Base-by-base conservation (phyloP, 345 rosid species). In the Aquilaria malaccensis region DNA sequence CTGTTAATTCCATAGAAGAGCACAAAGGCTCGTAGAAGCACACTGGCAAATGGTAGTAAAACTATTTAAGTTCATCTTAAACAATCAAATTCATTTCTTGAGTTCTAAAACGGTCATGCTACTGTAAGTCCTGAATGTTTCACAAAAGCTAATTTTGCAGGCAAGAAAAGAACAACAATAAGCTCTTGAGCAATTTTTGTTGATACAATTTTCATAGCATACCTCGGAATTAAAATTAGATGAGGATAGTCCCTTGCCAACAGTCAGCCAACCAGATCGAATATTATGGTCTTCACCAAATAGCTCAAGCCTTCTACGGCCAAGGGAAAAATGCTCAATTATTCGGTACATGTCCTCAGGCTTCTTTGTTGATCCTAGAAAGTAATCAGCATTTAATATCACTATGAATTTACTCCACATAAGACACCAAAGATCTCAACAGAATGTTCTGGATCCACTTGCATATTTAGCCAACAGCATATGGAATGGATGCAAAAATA, bases 291-390 rank as follows among this genome's bases (percentile, higher is more conserved):
- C 99, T 79, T 88, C 99, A 51, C 97, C 99, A 15, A 94, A 90
- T 43, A 94, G 97, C 76, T 94, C 99, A 70, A 94, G 95, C 85
- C 97, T 83, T 61, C 99, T 81, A 14, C 96, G 85, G 47, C 97
- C 97, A 61, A 90, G 97, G 56, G 97, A 88, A 60, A 94, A 94
- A 77, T 90, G 99, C 84, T 94, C 99, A 61, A 94, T 79, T 64
- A 94, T 88, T 60, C 96, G 76, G 76, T 94, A 94, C 99, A 94
- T 94, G 80, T 94, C 97, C 79, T 91, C 97, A 14, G 99, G 97
- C 82, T 94, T 94, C 62, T 81, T 83, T 72, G 97, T 94, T 52
- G 97, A 88, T 62, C 99, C 99, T 94, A 75, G 72, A 76, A 57
- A 14, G 56, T 52, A 14, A 69, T 50, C 45, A 60, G 68, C 63